Base-by-base conservation (phyloP, 345 rosid species). In the Arabis alpina region DNA sequence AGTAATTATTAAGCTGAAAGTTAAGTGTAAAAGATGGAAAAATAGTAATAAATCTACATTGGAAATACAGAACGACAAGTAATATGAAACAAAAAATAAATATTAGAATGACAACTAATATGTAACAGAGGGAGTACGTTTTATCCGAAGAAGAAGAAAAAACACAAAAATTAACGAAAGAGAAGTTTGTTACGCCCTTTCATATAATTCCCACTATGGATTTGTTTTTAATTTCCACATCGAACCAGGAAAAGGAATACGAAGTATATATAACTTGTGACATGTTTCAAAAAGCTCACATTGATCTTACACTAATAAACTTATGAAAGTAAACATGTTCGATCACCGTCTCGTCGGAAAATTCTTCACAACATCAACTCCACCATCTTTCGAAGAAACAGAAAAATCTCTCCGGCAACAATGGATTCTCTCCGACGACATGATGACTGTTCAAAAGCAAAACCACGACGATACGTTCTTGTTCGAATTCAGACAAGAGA, bases 331-430 rank as follows among this genome's bases (percentile, higher is more conserved):
- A 55, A 45, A 44, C 64, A 56, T 55, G 72, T 13, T 12, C 37
- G 19, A 64, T 10, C 57, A 69, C 14, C 10, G 15, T 30, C 68
- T 71, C 45, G 61, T 52, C 36, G 75, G 68, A 8, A 71, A 61
- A 25, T 73, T 65, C 66, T 65, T 73, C 53, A 56, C 76, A 0
- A 13, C 6, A 4, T 56, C 58, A 48, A 39, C 52, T 55, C 76
- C 43, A 0, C 76, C 71, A 8, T 64, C 71, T n/a, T 11, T 55
- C 3, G 11, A 39, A 3, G 64, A 45, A 1, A 48, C 76, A 53
- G 64, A 64, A 64, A 40, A 40, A 34, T 64, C 71, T 0, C 71
- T 73, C 59, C 58, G 71, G 6, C 6, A 64, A 56, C 76, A 54
- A 15, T 64, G 58, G 76, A 6, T 4, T 55, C 64, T 64, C 70